phyloP scores from a whole-genome alignment of 129 eudicot species.

The Artemisia argyi region DNA sequence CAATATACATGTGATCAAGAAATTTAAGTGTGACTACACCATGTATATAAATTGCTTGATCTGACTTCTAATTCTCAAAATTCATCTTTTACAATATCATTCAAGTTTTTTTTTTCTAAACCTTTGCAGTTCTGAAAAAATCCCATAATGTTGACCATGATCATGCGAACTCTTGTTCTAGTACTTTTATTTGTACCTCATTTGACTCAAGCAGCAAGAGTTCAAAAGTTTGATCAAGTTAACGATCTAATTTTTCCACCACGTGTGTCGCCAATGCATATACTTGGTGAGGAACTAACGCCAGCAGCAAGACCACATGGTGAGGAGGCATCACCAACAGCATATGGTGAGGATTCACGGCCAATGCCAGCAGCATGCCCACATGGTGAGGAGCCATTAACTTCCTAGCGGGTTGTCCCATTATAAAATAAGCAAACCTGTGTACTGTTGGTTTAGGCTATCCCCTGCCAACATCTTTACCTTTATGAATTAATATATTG shows the following conservation, averaged over 20 bases:
- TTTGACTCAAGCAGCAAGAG: constrained; percentile 17
- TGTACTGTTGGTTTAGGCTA: constrained; percentile 16
- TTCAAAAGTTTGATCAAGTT: constrained; percentile 1
- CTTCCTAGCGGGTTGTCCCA: background rate
- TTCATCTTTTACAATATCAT: too few species aligned
- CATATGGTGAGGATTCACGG: background rate
- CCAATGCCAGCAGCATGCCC: too few species aligned
- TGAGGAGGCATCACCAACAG: background rate
- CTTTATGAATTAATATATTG: background rate
- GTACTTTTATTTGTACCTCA: constrained; percentile 12
- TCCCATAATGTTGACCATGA: constrained; percentile 15
- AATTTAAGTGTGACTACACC: constrained; percentile 3
- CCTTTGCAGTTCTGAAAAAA: background rate
- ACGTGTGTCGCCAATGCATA: too few species aligned
- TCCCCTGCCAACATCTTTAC: constrained; percentile 3
- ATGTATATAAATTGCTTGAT: background rate
- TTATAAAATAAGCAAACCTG: background rate
- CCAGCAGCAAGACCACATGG: background rate
- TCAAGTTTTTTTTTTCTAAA: too few species aligned
- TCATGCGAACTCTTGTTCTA: constrained; percentile 12
- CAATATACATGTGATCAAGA: constrained; percentile 8
- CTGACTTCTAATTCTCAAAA: background rate
- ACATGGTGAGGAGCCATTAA: background rate
- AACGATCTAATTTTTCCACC: background rate
- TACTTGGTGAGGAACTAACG: background rate